A percentile compares a stretch with the other conserved stretches of the same genome.
Conservation (phyloP, 768 basidiomycete genomes). For the Cystoderma amianthinum region DNA sequence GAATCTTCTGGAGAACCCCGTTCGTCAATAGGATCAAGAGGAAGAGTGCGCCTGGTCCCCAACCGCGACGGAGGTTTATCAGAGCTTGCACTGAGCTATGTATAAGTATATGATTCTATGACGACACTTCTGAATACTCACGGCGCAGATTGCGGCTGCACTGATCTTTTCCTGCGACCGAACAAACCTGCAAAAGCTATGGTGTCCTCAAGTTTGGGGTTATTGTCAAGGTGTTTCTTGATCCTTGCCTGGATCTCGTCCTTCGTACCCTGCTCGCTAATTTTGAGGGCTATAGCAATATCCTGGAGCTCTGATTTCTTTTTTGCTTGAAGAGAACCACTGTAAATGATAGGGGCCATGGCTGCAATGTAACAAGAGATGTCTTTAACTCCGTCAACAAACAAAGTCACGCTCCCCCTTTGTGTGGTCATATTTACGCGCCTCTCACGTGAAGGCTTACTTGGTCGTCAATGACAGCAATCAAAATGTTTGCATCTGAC, state of each 20-base stretch:
- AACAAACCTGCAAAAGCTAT: slow-evolving; percentile 53
- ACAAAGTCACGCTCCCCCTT: background rate
- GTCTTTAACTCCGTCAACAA: background rate
- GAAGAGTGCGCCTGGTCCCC: slow-evolving; percentile 16
- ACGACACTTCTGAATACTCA: no score
- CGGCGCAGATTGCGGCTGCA: slow-evolving; percentile 27
- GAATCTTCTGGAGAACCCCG: slow-evolving; percentile 42
- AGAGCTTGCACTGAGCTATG: background rate
- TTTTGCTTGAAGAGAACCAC: slow-evolving; percentile 54
- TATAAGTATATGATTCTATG: no score
- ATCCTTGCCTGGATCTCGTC: slow-evolving; percentile 59
- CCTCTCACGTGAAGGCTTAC: background rate
- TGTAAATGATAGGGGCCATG: slow-evolving; percentile 38
- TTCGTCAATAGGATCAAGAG: slow-evolving; percentile 36
- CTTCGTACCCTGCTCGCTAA: slow-evolving; percentile 52
- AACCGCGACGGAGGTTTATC: slow-evolving; percentile 14
- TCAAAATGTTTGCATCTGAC: background rate
- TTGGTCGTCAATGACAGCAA: background rate
- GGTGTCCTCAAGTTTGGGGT: slow-evolving; percentile 52
- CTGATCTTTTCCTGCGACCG: slow-evolving; percentile 33
- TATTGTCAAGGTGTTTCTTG: slow-evolving; percentile 50
- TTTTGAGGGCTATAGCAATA: slow-evolving; percentile 45
- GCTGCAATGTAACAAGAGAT: slow-evolving; percentile 8
- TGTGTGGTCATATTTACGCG: background rate
- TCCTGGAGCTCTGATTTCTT: slow-evolving; percentile 65